Evolutionary conservation across 192 early-diverging fungal species (phyloP).

Genomic region (Geranomyces variabilis): DNA sequence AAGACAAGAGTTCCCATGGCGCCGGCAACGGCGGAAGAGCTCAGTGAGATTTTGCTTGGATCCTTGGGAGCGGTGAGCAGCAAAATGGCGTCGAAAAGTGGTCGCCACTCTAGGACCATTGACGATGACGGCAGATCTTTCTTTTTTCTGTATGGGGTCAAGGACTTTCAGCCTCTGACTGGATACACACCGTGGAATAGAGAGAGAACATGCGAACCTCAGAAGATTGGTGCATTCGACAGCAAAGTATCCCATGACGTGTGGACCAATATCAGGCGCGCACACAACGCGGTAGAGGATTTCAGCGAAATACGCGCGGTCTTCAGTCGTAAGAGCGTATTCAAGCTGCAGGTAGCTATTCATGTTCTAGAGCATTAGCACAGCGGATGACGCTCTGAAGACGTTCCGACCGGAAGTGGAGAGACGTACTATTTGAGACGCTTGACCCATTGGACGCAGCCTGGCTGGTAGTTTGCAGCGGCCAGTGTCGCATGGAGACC

Average conservation of each 20-base stretch:
- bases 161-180: too few relatives aligned
- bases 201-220: constrained; percentile 54
- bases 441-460: constrained; percentile 61
- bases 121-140: constrained; percentile 63
- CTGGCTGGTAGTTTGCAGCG: constrained; percentile 60
- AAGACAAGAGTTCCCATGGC: constrained; percentile 34
- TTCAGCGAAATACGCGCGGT: constrained; percentile 58
- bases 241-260: constrained; percentile 67
- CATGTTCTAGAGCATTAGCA: neutral
- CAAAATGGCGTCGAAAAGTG: constrained; percentile 67
- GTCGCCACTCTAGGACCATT: constrained; percentile 75
- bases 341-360: constrained; percentile 69
- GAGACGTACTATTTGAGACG: constrained; percentile 41
- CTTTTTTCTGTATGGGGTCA: constrained; percentile 56
- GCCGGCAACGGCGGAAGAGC: constrained; percentile 50
- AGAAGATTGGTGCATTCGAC: constrained; percentile 63
- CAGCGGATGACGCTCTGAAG: constrained; percentile 3
- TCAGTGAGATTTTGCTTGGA: constrained; percentile 64
- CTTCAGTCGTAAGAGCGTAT: constrained; percentile 57
- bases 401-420: neutral
- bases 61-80: constrained; percentile 65
- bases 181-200: too few relatives aligned
- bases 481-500: constrained; percentile 48
- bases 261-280: constrained; percentile 68
- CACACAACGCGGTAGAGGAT: constrained; percentile 69